A percentile compares a stretch with the other conserved stretches of the same genome.
Conservation (phyloP, 805 yeast genomes). For the Cyberlindnera bimundalis region DNA sequence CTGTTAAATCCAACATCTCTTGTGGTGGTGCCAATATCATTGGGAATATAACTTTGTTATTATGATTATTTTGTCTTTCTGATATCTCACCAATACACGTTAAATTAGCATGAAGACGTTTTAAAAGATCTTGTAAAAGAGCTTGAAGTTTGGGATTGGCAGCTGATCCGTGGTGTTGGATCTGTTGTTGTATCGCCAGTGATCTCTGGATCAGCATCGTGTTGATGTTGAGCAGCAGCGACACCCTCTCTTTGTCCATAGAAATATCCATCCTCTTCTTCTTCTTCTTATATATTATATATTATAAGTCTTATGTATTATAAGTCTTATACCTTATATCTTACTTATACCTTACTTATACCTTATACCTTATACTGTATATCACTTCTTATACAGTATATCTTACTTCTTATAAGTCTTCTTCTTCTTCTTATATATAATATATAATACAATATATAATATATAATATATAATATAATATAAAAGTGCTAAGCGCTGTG, state of each 20-base stretch:
- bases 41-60: conserved; percentile 21
- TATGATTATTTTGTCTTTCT: conserved; percentile 23
- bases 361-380: too few species aligned
- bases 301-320: neutral
- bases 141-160: conserved; percentile 20
- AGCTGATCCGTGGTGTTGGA: conserved; percentile 16
- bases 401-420: too few species aligned
- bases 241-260: conserved; percentile 25
- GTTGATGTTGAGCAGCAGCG: conserved; percentile 25
- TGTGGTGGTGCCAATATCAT: conserved; percentile 26
- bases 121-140: conserved; percentile 24
- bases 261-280: conserved; percentile 17
- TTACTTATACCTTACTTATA: too few species aligned
- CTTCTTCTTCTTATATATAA: too few species aligned
- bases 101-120: conserved; percentile 28
- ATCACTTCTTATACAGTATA: too few species aligned
- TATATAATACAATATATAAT: neutral
- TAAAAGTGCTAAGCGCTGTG: too few species aligned
- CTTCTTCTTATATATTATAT: neutral
- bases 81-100: conserved; percentile 30
- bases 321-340: too few species aligned
- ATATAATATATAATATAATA: neutral
- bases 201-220: conserved; percentile 27
- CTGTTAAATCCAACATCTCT: conserved; percentile 25
- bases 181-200: conserved; percentile 24